A percentile compares a stretch with the other conserved stretches of the same genome.
phyloP scores from a whole-genome alignment of 306 rosid species.

The Begonia fuchsioides region DNA sequence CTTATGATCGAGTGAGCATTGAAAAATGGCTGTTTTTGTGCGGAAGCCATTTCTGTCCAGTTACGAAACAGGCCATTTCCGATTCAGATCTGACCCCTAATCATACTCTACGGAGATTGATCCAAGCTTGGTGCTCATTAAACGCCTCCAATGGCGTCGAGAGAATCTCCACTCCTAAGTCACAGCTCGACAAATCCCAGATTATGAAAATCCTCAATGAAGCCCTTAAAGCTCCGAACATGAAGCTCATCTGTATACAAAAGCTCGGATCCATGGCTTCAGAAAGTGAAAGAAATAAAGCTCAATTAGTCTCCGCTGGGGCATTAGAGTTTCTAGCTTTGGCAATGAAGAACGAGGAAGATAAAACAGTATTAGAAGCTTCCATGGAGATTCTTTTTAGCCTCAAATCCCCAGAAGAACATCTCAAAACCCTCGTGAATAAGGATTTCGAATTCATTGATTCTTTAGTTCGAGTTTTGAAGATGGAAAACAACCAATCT shows the following conservation, averaged over 20 bases:
- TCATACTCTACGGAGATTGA: conserved; percentile 62
- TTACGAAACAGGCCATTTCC: conserved; percentile 31
- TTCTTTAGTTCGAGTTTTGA: conserved; percentile 30
- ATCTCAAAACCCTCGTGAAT: conserved; percentile 24
- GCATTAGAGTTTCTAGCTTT: conserved; percentile 36
- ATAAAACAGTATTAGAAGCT: conserved; percentile 13
- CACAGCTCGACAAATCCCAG: conserved; percentile 36
- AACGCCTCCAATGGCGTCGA: conserved; percentile 47
- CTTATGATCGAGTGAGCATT: conserved; percentile 61
- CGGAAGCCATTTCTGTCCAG: conserved; percentile 46
- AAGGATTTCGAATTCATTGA: conserved; percentile 24
- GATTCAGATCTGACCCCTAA: conserved; percentile 50
- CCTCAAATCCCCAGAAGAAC: conserved; percentile 24
- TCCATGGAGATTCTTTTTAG: conserved; percentile 46
- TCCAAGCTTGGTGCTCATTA: conserved; percentile 75
- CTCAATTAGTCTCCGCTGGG: conserved; percentile 37
- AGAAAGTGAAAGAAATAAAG: conserved; percentile 32
- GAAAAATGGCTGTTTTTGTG: conserved; percentile 52
- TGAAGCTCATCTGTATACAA: conserved; percentile 23
- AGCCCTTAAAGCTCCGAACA: conserved; percentile 23
- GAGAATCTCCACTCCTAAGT: conserved; percentile 58
- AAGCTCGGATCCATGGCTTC: conserved; percentile 38
- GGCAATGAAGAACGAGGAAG: conserved; percentile 16
- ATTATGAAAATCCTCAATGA: conserved; percentile 34
- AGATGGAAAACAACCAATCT: conserved; percentile 35